Evolutionary conservation across 1,284 basidiomycete species (phyloP), one percentile per base, ranked within the genome.

Genomic region (Gymnopus androsaceus): DNA sequence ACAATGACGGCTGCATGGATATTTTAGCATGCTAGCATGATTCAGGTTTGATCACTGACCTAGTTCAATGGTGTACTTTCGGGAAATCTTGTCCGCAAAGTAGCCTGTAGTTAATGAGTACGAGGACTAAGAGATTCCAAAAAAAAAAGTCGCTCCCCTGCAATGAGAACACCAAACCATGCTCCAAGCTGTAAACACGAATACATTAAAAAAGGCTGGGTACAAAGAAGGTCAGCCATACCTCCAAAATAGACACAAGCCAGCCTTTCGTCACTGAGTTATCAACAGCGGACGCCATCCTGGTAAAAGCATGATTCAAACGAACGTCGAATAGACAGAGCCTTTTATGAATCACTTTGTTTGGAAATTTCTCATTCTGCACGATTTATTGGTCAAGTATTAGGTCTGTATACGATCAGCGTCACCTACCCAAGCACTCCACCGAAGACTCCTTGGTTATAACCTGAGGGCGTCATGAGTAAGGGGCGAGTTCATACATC

Each of bases 401-500:
- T n/a, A n/a, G n/a, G n/a, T n/a, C n/a, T n/a, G n/a, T 46, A 14
- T 37, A 9, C n/a, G n/a, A n/a, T 11, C 19, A 42, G 3, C 42
- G 19, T 42, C 9, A 68, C 76, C 42, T 64, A 82, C 82, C 70
- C 72, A 40, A 88, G 75, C 31, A 88, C 85, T 55, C 85, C 81
- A 25, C 85, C 88, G 70, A 88, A 88, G n/a, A 88, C 86, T 61
- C 86, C 86, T 81, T 87, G 83, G 63, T 87, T 86, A 66, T 86
- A 87, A 40, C 84, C 83, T 84, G 57, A 14, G 46, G 28, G n/a
- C n/a, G n/a, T n/a, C n/a, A n/a, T n/a, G n/a, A n/a, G n/a, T n/a
- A n/a, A n/a, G n/a, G n/a, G n/a, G n/a, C n/a, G n/a, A n/a, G n/a
- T n/a, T n/a, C n/a, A n/a, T n/a, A n/a, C n/a, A n/a, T n/a, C n/a